Conservation (phyloP, 169 alveolate species). For the Hepatocystis sp. region DNA sequence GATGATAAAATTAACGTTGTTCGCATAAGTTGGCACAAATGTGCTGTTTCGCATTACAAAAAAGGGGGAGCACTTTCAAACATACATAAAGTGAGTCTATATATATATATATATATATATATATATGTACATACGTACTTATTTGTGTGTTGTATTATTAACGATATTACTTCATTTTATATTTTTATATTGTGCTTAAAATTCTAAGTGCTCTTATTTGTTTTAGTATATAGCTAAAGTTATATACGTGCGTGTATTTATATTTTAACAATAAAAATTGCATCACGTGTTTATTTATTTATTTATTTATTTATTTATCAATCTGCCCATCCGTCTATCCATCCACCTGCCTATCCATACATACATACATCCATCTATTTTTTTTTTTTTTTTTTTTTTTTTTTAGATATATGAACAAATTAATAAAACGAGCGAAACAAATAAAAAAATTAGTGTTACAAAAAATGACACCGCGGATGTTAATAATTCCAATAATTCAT, state of each 20-base stretch:
- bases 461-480: neutral
- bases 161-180: too few relatives aligned
- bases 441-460: conserved; percentile 1
- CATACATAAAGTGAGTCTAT: conserved; percentile 7
- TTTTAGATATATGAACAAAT: conserved; percentile 27
- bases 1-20: conserved; percentile 63
- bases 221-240: too few relatives aligned
- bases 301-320: too few relatives aligned
- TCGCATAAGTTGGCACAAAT: conserved; percentile 57
- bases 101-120: neutral
- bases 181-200: too few relatives aligned
- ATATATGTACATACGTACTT: neutral
- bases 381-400: neutral
- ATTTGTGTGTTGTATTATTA: too few relatives aligned
- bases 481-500: conserved; percentile 1
- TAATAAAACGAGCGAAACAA: conserved; percentile 4
- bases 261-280: too few relatives aligned
- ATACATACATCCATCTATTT: neutral
- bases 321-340: neutral
- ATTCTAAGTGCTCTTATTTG: too few relatives aligned
- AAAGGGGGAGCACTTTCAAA: conserved; percentile 24
- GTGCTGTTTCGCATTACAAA: conserved; percentile 28
- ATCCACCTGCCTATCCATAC: neutral
- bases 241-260: too few relatives aligned
- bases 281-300: too few relatives aligned